A percentile compares a stretch with the other conserved stretches of the same genome.
phyloP scores from a whole-genome alignment of 495 filamentous ascomycete genomes.

The Pseudomonodictys pantanalensis region DNA sequence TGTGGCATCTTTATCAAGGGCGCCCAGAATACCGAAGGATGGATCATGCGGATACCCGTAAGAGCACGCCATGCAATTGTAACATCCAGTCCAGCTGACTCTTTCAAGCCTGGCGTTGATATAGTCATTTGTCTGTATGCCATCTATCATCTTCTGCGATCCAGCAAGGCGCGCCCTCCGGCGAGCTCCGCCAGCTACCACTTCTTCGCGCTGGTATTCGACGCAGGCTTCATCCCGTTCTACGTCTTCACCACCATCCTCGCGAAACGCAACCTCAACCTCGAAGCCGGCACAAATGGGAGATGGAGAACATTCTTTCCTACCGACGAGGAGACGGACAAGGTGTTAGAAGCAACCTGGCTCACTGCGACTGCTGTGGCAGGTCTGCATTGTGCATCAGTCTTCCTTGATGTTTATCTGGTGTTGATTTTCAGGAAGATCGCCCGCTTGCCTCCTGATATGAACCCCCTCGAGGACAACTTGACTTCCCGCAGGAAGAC shows the following conservation, averaged over 20 bases:
- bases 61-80: constrained; percentile 30
- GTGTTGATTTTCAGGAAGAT: constrained; percentile 77
- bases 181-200: constrained; percentile 81
- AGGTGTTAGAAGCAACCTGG: constrained; percentile 62
- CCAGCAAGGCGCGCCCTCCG: constrained; percentile 64
- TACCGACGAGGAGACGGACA: constrained; percentile 46
- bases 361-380: constrained; percentile 58
- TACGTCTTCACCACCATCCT: constrained; percentile 69
- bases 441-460: constrained; percentile 74
- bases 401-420: constrained; percentile 67
- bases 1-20: constrained; percentile 70
- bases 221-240: constrained; percentile 70
- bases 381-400: constrained; percentile 66
- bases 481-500: constrained; percentile 65
- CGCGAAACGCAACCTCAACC: constrained; percentile 49
- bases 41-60: constrained; percentile 78
- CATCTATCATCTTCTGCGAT: constrained; percentile 69
- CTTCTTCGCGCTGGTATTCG: constrained; percentile 70
- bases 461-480: constrained; percentile 87
- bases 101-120: constrained; percentile 65
- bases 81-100: constrained; percentile 3
- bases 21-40: constrained; percentile 58
- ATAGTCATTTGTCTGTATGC: constrained; percentile 69
- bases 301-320: constrained; percentile 64
- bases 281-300: constrained; percentile 45